These are phyloP conservation scores for Leccinum uliginosum DNA, from an alignment of 768 basidiomycete genomes.

Conservation along the genomic window DNA sequence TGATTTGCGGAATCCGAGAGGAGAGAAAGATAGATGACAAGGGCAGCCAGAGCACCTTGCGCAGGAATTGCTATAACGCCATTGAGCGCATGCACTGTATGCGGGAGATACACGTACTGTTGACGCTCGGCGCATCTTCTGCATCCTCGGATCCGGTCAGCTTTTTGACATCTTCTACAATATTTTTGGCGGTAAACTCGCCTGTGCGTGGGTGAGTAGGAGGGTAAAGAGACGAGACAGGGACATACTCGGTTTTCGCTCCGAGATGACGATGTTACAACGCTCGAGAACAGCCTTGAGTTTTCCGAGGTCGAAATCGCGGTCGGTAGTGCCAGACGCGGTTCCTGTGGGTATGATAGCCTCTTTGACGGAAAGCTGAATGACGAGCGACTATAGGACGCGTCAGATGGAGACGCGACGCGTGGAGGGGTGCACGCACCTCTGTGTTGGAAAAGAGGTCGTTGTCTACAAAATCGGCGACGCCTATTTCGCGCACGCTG, in stretches of 20 bases:
- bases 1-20: constrained; percentile 74
- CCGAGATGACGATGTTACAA: constrained; percentile 86
- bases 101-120: constrained; percentile 6
- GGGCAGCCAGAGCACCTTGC: constrained; percentile 74
- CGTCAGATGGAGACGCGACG: not conserved
- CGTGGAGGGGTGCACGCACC: constrained; percentile 39
- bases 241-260: constrained; percentile 75
- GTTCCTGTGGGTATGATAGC: constrained; percentile 81
- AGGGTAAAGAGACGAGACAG: not conserved
- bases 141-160: constrained; percentile 30
- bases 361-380: constrained; percentile 97
- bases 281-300: constrained; percentile 82
- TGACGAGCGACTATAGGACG: constrained; percentile 72
- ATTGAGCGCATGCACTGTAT: not conserved
- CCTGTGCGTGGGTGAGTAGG: constrained; percentile 38
- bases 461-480: constrained; percentile 90
- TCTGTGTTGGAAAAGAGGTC: constrained; percentile 95
- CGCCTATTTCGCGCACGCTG: constrained; percentile 77
- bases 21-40: constrained; percentile 79
- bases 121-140: constrained; percentile 13
- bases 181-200: constrained; percentile 78
- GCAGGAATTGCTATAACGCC: constrained; percentile 60
- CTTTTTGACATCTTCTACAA: constrained; percentile 70
- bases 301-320: constrained; percentile 86
- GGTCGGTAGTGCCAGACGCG: constrained; percentile 63